phyloP scores from a whole-genome alignment of 2,329 filamentous ascomycete genomes.

The Aureobasidium sp. region DNA sequence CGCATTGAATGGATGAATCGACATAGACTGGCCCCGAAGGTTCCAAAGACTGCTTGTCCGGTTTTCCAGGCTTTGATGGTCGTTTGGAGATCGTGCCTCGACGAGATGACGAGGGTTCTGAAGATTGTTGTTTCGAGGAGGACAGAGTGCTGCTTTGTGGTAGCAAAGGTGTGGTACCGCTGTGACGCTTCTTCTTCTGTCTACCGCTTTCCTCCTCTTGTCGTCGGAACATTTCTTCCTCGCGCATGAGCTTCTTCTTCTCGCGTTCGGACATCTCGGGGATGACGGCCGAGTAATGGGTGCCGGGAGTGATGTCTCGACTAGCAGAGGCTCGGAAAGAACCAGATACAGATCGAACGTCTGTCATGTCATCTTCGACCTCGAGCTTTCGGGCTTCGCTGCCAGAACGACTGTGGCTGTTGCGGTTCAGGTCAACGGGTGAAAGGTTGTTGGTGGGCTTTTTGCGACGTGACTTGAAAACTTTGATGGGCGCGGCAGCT shows the following conservation, averaged over 20 bases:
- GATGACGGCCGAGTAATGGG: constrained; percentile 40
- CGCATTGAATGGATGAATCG: constrained; percentile 26
- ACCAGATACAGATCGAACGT: constrained; percentile 49
- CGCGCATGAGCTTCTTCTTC: constrained; percentile 53
- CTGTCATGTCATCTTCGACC: constrained; percentile 46
- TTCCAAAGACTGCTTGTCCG: not conserved
- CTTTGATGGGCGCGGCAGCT: constrained; percentile 24
- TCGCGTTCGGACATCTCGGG: constrained; percentile 54
- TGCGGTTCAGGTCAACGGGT: constrained; percentile 44
- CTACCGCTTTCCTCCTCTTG: constrained; percentile 48
- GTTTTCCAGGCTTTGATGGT: not conserved
- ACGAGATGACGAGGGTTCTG: constrained; percentile 7
- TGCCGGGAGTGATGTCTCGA: constrained; percentile 53
- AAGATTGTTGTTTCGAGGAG: constrained; percentile 21
- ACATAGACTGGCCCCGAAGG: constrained; percentile 25
- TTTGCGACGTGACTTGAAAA: constrained; percentile 38
- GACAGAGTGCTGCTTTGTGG: constrained; percentile 22
- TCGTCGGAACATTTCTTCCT: constrained; percentile 54
- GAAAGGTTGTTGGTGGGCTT: constrained; percentile 42
- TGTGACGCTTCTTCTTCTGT: constrained; percentile 46
- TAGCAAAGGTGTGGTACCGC: constrained; percentile 44
- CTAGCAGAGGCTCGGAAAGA: constrained; percentile 47
- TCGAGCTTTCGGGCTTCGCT: constrained; percentile 44
- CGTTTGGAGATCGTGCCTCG: constrained; percentile 1
- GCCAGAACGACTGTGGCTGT: constrained; percentile 50